A percentile compares a stretch with the other conserved stretches of the same genome.
Conservation (phyloP, 2,329 filamentous ascomycete species). For the Calycina marina region DNA sequence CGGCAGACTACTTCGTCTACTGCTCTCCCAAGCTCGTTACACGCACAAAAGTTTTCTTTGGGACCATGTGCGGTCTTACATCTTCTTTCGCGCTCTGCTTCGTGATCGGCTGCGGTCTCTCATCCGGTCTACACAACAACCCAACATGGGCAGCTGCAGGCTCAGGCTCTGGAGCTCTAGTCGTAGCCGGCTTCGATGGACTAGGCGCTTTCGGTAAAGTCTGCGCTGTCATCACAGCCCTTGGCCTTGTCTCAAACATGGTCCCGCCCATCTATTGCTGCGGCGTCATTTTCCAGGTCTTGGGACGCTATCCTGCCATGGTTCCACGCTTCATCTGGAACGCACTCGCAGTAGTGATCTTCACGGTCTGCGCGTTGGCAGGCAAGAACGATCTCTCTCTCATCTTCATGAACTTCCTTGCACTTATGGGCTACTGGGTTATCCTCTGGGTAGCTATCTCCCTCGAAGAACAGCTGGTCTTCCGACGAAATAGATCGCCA, state of each 20-base stretch:
- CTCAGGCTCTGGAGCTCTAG: slow-evolving; percentile 43
- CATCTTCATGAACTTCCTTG: slow-evolving; percentile 54
- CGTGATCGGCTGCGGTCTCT: slow-evolving; percentile 44
- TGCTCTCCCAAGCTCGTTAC: slow-evolving; percentile 31
- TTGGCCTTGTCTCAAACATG: slow-evolving; percentile 49
- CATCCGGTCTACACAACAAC: slow-evolving; percentile 35
- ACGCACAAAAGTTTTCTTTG: slow-evolving; percentile 34
- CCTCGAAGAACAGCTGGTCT: slow-evolving; percentile 45
- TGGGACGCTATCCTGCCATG: slow-evolving; percentile 38
- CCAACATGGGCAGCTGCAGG: slow-evolving; percentile 42
- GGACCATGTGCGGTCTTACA: slow-evolving; percentile 38
- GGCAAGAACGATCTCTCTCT: slow-evolving; percentile 40
- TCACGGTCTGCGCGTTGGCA: slow-evolving; percentile 42
- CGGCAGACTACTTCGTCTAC: slow-evolving; percentile 52
- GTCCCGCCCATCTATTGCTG: slow-evolving; percentile 47
- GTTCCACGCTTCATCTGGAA: slow-evolving; percentile 50
- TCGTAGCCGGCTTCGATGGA: slow-evolving; percentile 42
- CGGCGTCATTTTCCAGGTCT: slow-evolving; percentile 48
- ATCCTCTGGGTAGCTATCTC: slow-evolving; percentile 47
- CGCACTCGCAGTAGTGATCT: slow-evolving; percentile 42
- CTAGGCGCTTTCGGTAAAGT: slow-evolving; percentile 48
- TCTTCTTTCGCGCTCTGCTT: slow-evolving; percentile 43
- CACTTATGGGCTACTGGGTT: slow-evolving; percentile 57
- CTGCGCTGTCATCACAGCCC: slow-evolving; percentile 45
- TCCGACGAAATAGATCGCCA: slow-evolving; percentile 29